Evolutionary conservation across 345 rosid genomes (phyloP).

Genomic region (Viola odorata): DNA sequence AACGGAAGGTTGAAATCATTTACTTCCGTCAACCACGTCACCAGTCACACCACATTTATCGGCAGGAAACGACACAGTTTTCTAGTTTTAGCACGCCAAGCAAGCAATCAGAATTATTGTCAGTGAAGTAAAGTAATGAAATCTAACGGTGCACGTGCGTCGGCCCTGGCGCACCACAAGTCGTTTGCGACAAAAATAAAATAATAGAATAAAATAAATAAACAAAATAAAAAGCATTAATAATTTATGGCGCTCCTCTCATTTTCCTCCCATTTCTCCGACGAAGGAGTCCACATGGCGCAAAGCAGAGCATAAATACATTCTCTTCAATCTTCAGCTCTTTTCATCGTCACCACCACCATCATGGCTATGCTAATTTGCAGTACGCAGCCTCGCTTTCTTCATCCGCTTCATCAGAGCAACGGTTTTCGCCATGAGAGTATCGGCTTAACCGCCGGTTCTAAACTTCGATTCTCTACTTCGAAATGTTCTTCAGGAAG

Average conservation of each 20-base stretch:
- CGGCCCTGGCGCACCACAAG: too few relatives aligned
- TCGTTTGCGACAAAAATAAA: too few relatives aligned
- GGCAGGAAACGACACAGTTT: too few relatives aligned
- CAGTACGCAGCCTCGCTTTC: constrained; percentile 28
- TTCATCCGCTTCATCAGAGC: constrained; percentile 6
- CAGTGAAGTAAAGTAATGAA: too few relatives aligned
- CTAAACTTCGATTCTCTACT: constrained; percentile 14
- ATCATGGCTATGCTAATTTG: constrained; percentile 50
- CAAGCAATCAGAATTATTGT: too few relatives aligned
- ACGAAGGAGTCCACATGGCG: constrained; percentile 1
- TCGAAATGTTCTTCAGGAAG: constrained; percentile 9
- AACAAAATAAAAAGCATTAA: too few relatives aligned
- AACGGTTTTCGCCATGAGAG: constrained; percentile 11
- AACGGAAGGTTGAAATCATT: too few relatives aligned
- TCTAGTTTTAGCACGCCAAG: too few relatives aligned
- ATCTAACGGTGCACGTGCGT: too few relatives aligned
- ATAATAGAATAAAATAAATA: too few relatives aligned
- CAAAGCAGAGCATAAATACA: constrained; percentile 2
- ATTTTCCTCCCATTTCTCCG: constrained; percentile 1
- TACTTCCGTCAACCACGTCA: too few relatives aligned
- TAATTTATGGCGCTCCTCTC: neutral
- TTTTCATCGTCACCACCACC: neutral
- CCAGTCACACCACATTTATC: too few relatives aligned
- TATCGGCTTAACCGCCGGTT: constrained; percentile 19
- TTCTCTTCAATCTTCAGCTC: neutral